A percentile compares a stretch with the other conserved stretches of the same genome.
Evolutionary conservation across 2,329 filamentous ascomycete species (phyloP).

Genomic region (Fusarium sp.): DNA sequence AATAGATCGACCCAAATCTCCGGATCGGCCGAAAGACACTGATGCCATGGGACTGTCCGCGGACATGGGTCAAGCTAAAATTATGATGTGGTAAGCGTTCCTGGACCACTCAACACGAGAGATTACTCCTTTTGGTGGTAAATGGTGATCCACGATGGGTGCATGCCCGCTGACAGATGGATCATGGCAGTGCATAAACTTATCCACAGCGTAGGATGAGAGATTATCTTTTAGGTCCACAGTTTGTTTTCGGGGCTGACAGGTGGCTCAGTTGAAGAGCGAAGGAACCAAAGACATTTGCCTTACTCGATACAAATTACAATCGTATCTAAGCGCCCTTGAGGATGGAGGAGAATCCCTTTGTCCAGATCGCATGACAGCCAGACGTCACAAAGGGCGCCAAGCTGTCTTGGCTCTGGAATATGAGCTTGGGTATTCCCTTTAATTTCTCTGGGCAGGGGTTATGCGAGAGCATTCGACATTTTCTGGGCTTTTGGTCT

Average conservation of each 20-base stretch:
- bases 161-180: slow-evolving; percentile 30
- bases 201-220: not conserved
- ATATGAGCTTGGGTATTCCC: slow-evolving; percentile 24
- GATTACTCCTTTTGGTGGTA: not conserved
- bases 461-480: not conserved
- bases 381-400: slow-evolving; percentile 9
- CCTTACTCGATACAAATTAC: not conserved
- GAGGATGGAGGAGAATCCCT: not conserved
- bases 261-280: slow-evolving; percentile 3
- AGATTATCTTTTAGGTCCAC: slow-evolving; percentile 4
- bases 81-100: slow-evolving; percentile 9
- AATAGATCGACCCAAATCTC: not conserved
- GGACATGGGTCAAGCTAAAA: slow-evolving; percentile 4
- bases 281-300: not conserved
- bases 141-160: slow-evolving; percentile 17
- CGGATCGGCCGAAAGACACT: slow-evolving; percentile 20
- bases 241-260: slow-evolving; percentile 5
- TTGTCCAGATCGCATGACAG: not conserved
- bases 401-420: slow-evolving; percentile 33
- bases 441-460: slow-evolving; percentile 32
- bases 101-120: slow-evolving; percentile 15
- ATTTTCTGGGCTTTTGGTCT: not conserved
- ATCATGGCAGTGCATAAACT: slow-evolving; percentile 21
- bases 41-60: slow-evolving; percentile 3
- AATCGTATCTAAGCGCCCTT: slow-evolving; percentile 7